phyloP scores from a whole-genome alignment of 495 filamentous ascomycete species.

The Trichoderma erinaceum region DNA sequence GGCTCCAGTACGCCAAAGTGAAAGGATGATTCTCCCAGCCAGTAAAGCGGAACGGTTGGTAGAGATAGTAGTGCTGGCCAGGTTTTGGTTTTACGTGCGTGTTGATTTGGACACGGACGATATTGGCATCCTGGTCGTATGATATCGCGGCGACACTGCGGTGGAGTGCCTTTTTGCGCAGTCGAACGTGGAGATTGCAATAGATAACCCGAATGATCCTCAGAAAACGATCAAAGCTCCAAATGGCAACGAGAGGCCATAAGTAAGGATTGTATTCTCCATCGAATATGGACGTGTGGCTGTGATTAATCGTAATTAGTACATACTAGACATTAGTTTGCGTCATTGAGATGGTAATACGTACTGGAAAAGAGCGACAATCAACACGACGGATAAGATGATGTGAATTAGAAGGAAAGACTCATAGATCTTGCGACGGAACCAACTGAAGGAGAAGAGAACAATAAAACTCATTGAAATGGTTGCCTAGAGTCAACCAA shows the following conservation, averaged over 20 bases:
- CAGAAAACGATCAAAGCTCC: conserved; percentile 40
- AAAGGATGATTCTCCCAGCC: conserved; percentile 58
- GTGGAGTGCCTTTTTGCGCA: neutral
- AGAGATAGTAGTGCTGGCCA: conserved; percentile 51
- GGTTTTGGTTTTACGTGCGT: conserved; percentile 37
- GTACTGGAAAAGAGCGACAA: conserved; percentile 38
- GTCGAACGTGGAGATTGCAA: conserved; percentile 32
- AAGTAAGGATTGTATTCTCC: conserved; percentile 39
- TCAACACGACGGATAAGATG: conserved; percentile 27
- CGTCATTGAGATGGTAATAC: conserved; percentile 26
- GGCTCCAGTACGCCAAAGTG: conserved; percentile 42
- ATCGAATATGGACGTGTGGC: conserved; percentile 44
- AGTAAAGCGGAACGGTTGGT: conserved; percentile 42
- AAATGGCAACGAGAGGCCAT: conserved; percentile 35
- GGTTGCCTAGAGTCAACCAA: conserved; percentile 26
- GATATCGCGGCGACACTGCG: conserved; percentile 22
- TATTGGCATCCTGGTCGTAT: conserved; percentile 44
- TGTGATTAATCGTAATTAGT: conserved; percentile 15
- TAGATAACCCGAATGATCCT: conserved; percentile 37
- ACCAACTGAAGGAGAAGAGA: conserved; percentile 21
- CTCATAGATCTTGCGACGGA: conserved; percentile 32
- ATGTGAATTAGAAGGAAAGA: conserved; percentile 37
- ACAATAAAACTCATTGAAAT: conserved; percentile 24
- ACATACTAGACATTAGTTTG: neutral
- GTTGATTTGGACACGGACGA: conserved; percentile 43